phyloP scores from a whole-genome alignment of 169 alveolate species.

The Sarcocystis neurona region DNA sequence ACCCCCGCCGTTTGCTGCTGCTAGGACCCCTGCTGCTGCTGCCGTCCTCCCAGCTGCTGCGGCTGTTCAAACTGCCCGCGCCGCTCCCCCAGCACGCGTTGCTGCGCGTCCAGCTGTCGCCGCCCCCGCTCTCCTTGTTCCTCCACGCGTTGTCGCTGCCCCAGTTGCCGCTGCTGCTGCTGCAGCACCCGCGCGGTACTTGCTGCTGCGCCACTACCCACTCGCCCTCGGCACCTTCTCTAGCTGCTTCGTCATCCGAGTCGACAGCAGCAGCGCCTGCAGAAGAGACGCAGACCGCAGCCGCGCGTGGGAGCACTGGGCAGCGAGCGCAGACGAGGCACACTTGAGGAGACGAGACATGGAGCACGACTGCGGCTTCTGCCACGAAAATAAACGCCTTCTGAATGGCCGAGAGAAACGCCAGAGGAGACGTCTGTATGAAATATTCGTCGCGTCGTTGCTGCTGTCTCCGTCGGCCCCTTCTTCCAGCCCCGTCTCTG shows the following conservation, averaged over 20 bases:
- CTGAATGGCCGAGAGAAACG: slow-evolving; percentile 57
- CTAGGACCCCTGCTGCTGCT: slow-evolving; percentile 47
- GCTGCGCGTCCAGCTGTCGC: slow-evolving; percentile 60
- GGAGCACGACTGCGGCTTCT: slow-evolving; percentile 62
- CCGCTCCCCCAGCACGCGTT: slow-evolving; percentile 42
- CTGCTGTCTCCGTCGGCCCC: neutral
- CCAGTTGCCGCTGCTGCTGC: too few species aligned
- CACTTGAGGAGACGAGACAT: slow-evolving; percentile 61
- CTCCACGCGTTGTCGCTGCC: too few species aligned
- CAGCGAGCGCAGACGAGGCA: slow-evolving; percentile 62
- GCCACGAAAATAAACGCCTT: slow-evolving; percentile 59
- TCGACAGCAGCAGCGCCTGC: neutral
- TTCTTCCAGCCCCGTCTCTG: too few species aligned
- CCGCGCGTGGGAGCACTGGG: slow-evolving; percentile 20
- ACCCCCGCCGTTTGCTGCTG: slow-evolving; percentile 51
- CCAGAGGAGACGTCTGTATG: slow-evolving; percentile 45
- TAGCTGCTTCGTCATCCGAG: slow-evolving; percentile 13
- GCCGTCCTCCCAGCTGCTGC: slow-evolving; percentile 59
- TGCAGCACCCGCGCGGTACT: too few species aligned
- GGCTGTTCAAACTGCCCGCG: slow-evolving; percentile 46
- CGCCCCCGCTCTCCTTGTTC: too few species aligned
- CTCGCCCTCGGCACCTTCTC: slow-evolving; percentile 36
- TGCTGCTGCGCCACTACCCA: too few species aligned
- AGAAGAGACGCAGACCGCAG: slow-evolving; percentile 10
- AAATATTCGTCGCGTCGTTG: slow-evolving; percentile 39